Evolutionary conservation across 768 basidiomycete genomes (phyloP).

Genomic region (Tylopilus sp.): DNA sequence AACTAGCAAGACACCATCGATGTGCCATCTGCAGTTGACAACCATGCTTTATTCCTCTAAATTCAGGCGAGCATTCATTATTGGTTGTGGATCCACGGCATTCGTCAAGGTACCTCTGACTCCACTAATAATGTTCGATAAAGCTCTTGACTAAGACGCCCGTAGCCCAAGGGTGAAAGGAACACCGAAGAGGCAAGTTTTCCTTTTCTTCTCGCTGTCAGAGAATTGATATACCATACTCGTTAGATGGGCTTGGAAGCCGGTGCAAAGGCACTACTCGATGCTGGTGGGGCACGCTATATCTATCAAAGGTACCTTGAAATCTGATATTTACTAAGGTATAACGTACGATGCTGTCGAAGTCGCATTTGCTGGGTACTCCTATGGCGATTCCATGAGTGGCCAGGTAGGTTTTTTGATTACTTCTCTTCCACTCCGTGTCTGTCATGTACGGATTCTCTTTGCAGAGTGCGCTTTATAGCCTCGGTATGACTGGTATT

Average conservation of each 20-base stretch:
- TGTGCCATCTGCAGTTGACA: no score
- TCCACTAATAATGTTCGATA: no score
- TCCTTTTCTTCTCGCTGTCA: not conserved
- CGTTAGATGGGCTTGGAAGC: conserved; percentile 93
- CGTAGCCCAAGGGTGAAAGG: conserved; percentile 62
- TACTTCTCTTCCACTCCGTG: not conserved
- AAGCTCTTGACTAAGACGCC: conserved; percentile 1
- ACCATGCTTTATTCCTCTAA: no score
- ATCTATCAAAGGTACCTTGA: not conserved
- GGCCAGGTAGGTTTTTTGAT: conserved; percentile 64
- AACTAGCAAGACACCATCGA: no score
- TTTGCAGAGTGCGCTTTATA: conserved; percentile 71
- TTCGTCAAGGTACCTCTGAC: conserved; percentile 15
- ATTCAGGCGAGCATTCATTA: conserved; percentile 14
- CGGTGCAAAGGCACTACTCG: conserved; percentile 80
- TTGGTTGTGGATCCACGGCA: conserved; percentile 20
- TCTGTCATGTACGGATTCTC: not conserved
- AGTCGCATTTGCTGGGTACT: conserved; percentile 73
- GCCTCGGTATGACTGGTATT: conserved; percentile 78
- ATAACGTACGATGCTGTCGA: conserved; percentile 77
- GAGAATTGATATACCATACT: conserved; percentile 1
- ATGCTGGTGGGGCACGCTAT: conserved; percentile 53
- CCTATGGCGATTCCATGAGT: conserved; percentile 75
- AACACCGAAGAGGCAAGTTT: conserved; percentile 65
- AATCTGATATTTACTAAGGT: conserved; percentile 39